These are phyloP conservation scores for Chamaecyparis obtusa DNA, from an alignment of 75 land plant species.

Conservation along the genomic window DNA sequence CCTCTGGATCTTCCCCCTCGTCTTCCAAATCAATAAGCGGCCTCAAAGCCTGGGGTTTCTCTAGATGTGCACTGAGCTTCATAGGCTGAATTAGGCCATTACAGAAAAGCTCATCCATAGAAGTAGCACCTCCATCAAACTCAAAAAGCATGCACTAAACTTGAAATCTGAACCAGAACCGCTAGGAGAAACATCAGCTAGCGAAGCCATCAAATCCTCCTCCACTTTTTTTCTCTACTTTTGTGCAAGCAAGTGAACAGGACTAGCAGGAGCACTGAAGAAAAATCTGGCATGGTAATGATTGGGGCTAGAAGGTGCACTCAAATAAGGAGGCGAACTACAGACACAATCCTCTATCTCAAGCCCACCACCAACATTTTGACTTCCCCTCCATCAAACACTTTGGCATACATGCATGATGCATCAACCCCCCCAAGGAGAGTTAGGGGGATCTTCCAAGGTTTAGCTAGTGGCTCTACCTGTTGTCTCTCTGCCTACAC, in stretches of 20 bases:
- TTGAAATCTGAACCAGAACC: not conserved
- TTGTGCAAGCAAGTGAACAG: constrained; percentile 25
- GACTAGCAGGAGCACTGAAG: constrained; percentile 48
- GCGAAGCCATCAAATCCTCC: not conserved
- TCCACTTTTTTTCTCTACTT: not conserved
- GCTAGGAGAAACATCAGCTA: not conserved
- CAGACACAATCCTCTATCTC: no score
- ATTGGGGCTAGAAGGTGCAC: constrained; percentile 12
- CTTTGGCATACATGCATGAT: no score
- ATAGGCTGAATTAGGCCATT: not conserved
- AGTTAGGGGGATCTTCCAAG: no score
- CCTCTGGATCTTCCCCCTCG: not conserved
- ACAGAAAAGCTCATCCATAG: constrained; percentile 6
- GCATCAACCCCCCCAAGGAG: no score
- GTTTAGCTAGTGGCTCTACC: no score
- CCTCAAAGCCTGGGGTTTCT: not conserved
- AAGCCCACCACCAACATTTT: no score
- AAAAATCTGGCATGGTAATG: constrained; percentile 12
- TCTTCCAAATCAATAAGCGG: not conserved
- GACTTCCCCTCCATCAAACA: no score
- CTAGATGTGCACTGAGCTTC: not conserved
- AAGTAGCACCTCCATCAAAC: not conserved
- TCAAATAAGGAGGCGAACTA: not conserved
- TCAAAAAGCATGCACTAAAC: not conserved
- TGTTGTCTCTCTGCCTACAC: no score